Conservation (phyloP, 257 asterid species). For the Solanum pennellii region DNA sequence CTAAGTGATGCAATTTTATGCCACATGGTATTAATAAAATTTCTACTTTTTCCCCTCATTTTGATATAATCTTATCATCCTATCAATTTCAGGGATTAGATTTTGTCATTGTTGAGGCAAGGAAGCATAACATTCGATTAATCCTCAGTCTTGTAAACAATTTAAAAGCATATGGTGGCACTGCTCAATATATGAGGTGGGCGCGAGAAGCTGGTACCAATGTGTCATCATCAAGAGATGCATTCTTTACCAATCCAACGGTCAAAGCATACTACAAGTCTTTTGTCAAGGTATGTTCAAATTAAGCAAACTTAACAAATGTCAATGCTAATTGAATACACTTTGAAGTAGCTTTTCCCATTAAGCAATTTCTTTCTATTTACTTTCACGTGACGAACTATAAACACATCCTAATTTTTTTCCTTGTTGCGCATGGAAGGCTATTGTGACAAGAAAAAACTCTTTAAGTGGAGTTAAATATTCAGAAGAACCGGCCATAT, state of each 20-base stretch:
- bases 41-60: neutral
- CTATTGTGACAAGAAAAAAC: slow-evolving; percentile 33
- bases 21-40: neutral
- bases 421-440: neutral
- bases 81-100: slow-evolving; percentile 35
- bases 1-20: neutral
- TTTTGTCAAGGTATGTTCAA: slow-evolving; percentile 33
- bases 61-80: neutral
- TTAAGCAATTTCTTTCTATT: neutral
- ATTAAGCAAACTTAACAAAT: neutral
- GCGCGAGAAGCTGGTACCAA: slow-evolving; percentile 37
- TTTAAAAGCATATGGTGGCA: slow-evolving; percentile 47
- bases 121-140: slow-evolving; percentile 34
- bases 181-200: slow-evolving; percentile 46
- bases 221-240: slow-evolving; percentile 23
- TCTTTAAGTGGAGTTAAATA: slow-evolving; percentile 29
- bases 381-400: neutral
- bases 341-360: neutral
- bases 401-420: neutral
- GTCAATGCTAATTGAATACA: neutral
- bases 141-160: slow-evolving; percentile 47
- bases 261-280: slow-evolving; percentile 25
- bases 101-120: slow-evolving; percentile 42
- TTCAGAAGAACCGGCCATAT: slow-evolving; percentile 40
- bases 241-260: slow-evolving; percentile 32